Evolutionary conservation across 2,329 filamentous ascomycete species (phyloP).

Genomic region (Neoscytalidium dimidiatum): DNA sequence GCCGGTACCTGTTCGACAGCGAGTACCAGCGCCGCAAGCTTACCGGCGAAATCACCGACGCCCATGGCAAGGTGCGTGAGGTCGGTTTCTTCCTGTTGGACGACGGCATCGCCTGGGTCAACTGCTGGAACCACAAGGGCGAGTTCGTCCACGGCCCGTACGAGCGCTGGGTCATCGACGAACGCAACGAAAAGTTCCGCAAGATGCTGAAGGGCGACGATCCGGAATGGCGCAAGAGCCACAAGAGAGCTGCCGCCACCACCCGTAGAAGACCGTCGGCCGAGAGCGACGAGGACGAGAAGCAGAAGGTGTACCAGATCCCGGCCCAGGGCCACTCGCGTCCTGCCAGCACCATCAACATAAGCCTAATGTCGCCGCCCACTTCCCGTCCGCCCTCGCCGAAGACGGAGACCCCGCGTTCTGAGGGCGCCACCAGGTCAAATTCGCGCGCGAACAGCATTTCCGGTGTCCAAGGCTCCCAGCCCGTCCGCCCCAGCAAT

Average conservation of each 20-base stretch:
- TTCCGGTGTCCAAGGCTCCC: background rate
- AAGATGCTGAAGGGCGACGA: conserved; percentile 43
- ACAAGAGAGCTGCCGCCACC: background rate
- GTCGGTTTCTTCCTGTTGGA: conserved; percentile 53
- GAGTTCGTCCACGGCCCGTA: conserved; percentile 54
- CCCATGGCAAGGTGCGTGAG: conserved; percentile 40
- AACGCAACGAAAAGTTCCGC: conserved; percentile 39
- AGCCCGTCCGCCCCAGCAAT: background rate
- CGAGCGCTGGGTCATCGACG: conserved; percentile 51
- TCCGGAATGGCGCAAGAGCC: conserved; percentile 28
- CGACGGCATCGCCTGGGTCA: conserved; percentile 51
- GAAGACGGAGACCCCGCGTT: background rate
- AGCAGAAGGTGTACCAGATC: conserved; percentile 2
- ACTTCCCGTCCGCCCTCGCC: conserved; percentile 7
- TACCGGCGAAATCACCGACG: conserved; percentile 42
- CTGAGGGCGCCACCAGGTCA: conserved; percentile 26
- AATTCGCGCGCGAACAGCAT: conserved; percentile 27
- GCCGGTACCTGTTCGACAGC: conserved; percentile 50
- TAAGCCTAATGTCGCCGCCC: background rate
- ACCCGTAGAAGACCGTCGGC: background rate
- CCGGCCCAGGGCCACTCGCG: conserved; percentile 10
- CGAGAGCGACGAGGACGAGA: conserved; percentile 12
- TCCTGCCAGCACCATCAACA: conserved; percentile 12
- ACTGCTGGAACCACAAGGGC: conserved; percentile 52
- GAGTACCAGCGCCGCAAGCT: conserved; percentile 51